Conservation (phyloP, 2,329 filamentous ascomycete species). For the Aschersonia sp. region DNA sequence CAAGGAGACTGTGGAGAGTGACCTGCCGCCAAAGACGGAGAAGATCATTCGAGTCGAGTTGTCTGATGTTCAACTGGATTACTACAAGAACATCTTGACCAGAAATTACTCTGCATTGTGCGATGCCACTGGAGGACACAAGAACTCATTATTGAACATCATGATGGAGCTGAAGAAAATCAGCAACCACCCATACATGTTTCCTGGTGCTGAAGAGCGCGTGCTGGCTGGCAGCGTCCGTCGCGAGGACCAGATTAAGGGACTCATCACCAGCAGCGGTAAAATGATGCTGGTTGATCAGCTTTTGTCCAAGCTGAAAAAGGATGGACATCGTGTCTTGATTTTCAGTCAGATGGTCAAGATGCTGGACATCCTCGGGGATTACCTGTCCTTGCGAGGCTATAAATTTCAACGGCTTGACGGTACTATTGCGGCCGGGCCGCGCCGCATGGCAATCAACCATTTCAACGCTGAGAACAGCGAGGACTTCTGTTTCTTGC, state of each 20-base stretch:
- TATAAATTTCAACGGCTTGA: constrained; percentile 92
- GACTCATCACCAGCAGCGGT: constrained; percentile 89
- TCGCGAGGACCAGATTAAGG: constrained; percentile 82
- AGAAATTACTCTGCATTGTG: constrained; percentile 92
- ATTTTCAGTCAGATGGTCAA: constrained; percentile 99
- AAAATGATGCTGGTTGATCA: constrained; percentile 99
- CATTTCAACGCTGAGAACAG: constrained; percentile 97
- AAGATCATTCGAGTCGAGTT: constrained; percentile 98
- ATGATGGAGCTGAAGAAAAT: constrained; percentile 99
- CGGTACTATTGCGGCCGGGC: constrained; percentile 80
- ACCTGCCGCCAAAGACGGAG: constrained; percentile 91
- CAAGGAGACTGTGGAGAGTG: constrained; percentile 94
- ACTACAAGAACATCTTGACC: constrained; percentile 97
- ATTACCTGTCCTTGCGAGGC: constrained; percentile 85
- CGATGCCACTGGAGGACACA: constrained; percentile 78
- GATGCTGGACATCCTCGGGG: constrained; percentile 90
- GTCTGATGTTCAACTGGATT: constrained; percentile 90
- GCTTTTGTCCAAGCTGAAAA: constrained; percentile 84
- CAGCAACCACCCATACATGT: constrained; percentile 98
- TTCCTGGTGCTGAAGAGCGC: constrained; percentile 81
- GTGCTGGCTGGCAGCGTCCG: constrained; percentile 68
- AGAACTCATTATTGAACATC: constrained; percentile 90
- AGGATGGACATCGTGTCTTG: constrained; percentile 85
- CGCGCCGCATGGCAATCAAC: constrained; percentile 87
- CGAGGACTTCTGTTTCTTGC: constrained; percentile 88